Conservation (phyloP, 2,329 filamentous ascomycete species). For the Beauveria brongniartii region DNA sequence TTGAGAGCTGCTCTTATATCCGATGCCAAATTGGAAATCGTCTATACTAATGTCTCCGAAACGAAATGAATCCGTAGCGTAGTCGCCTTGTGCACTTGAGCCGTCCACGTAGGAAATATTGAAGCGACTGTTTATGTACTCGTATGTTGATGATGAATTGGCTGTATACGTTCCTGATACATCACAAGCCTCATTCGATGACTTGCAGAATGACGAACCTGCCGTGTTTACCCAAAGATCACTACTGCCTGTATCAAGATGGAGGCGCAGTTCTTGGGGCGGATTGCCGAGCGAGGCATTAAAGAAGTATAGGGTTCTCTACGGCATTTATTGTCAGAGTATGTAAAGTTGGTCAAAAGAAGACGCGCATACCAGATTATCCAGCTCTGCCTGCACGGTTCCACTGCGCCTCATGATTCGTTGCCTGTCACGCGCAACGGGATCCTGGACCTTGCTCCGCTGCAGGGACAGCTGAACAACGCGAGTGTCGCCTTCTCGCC, state of each 20-base stretch:
- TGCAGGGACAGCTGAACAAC: conserved; percentile 40
- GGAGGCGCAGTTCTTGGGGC: conserved; percentile 46
- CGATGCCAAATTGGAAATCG: conserved; percentile 64
- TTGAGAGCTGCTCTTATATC: conserved; percentile 50
- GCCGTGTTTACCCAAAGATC: conserved; percentile 64
- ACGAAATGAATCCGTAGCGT: conserved; percentile 64
- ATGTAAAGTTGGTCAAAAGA: not conserved
- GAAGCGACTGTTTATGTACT: conserved; percentile 66
- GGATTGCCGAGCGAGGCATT: conserved; percentile 58
- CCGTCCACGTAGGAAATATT: conserved; percentile 86
- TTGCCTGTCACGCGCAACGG: conserved; percentile 35
- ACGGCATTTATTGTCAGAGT: not conserved
- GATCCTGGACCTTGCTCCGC: conserved; percentile 28
- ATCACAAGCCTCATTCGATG: conserved; percentile 42
- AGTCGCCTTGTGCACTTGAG: conserved; percentile 68
- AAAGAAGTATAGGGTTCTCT: conserved; percentile 57
- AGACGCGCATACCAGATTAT: conserved; percentile 42
- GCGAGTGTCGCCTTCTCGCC: conserved; percentile 27
- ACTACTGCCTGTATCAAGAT: conserved; percentile 61
- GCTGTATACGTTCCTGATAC: conserved; percentile 59
- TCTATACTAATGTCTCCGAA: conserved; percentile 47
- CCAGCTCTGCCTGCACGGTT: conserved; percentile 37
- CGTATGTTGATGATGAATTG: conserved; percentile 67
- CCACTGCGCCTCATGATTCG: conserved; percentile 33
- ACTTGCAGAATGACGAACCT: conserved; percentile 50